phyloP scores from a whole-genome alignment of 805 yeast species.

The Lipomyces yamadae region DNA sequence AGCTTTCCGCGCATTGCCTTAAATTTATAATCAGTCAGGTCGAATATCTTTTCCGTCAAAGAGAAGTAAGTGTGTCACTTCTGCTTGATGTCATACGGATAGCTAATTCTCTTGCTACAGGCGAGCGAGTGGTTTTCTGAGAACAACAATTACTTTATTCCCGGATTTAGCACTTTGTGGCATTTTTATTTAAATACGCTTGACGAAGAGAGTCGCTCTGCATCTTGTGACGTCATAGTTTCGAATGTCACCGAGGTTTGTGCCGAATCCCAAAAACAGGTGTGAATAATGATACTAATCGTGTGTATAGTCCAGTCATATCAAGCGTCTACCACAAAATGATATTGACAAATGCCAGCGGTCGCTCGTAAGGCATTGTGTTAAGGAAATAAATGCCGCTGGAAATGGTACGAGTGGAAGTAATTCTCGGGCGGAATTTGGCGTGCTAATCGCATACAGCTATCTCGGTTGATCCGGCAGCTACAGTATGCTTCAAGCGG shows the following conservation, averaged over 20 bases:
- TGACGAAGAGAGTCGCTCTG: slow-evolving; percentile 5
- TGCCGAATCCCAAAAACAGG: background rate
- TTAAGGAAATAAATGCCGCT: slow-evolving; percentile 13
- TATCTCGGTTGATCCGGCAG: slow-evolving; percentile 1
- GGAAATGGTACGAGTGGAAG: slow-evolving; percentile 11
- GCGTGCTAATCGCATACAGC: background rate
- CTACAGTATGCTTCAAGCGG: slow-evolving; percentile 8
- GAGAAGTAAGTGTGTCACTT: background rate
- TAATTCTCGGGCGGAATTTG: background rate
- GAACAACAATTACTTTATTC: slow-evolving; percentile 5
- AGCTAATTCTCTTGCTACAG: background rate
- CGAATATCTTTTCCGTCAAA: background rate
- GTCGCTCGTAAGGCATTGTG: slow-evolving; percentile 16
- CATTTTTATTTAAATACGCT: slow-evolving; percentile 18
- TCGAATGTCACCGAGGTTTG: slow-evolving; percentile 17
- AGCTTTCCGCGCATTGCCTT: slow-evolving; percentile 18
- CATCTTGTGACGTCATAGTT: slow-evolving; percentile 7
- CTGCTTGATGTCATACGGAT: background rate
- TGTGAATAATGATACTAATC: background rate
- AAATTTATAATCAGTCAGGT: slow-evolving; percentile 18
- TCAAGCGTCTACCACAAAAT: slow-evolving; percentile 12
- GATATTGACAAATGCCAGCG: slow-evolving; percentile 15
- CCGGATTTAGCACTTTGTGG: slow-evolving; percentile 29
- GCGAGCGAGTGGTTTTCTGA: background rate
- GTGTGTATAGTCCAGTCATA: slow-evolving; percentile 14